Conservation (phyloP, 2,329 filamentous ascomycete genomes). For the Colletotrichum somersetense region DNA sequence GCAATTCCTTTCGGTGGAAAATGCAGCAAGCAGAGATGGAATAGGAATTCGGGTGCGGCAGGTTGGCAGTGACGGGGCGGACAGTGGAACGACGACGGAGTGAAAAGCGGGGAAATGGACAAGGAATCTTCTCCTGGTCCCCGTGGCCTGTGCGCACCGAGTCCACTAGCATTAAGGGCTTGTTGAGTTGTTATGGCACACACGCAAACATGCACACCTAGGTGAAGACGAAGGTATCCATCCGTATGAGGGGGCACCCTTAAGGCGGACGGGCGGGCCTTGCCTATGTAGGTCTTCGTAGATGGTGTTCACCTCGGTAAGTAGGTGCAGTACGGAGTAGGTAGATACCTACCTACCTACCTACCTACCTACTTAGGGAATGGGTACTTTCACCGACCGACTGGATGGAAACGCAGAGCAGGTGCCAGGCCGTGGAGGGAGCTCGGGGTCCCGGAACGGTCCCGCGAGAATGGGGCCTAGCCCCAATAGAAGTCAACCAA, state of each 20-base stretch:
- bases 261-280: too few relatives aligned
- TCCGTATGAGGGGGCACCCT: too few relatives aligned
- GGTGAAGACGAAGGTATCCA: too few relatives aligned
- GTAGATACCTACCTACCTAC: too few relatives aligned
- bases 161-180: neutral
- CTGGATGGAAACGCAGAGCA: neutral
- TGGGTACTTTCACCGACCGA: neutral
- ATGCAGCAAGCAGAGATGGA: neutral
- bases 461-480: neutral
- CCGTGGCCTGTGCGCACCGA: neutral
- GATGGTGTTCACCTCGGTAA: too few relatives aligned
- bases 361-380: too few relatives aligned
- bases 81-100: conserved; percentile 2
- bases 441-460: conserved; percentile 26
- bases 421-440: neutral
- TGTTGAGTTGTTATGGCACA: too few relatives aligned
- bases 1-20: neutral
- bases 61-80: conserved; percentile 6
- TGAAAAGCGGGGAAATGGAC: conserved; percentile 23
- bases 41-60: neutral
- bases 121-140: conserved; percentile 18
- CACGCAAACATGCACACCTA: too few relatives aligned
- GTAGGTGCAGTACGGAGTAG: too few relatives aligned
- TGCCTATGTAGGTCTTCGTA: too few relatives aligned
- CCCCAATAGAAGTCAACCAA: neutral